These are phyloP conservation scores for Litsea cubeba DNA, from an alignment of 164 flowering plant species.

Conservation along the genomic window DNA sequence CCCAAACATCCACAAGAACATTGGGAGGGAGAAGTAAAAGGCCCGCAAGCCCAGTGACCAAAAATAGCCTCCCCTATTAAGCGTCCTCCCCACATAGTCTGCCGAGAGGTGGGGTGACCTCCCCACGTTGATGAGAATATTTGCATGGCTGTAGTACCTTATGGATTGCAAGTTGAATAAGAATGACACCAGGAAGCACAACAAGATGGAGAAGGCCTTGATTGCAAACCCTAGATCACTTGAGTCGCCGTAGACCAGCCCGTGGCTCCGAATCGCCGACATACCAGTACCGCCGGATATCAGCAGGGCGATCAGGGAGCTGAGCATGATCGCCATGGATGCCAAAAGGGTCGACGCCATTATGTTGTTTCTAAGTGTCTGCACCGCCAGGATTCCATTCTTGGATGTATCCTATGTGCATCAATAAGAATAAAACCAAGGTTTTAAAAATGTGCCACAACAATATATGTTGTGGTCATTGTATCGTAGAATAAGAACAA, in stretches of 20 bases:
- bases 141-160: constrained; percentile 82
- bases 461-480: too few relatives aligned
- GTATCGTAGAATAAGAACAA: too few relatives aligned
- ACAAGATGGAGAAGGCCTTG: constrained; percentile 64
- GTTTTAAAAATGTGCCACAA: background rate
- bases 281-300: constrained; percentile 31
- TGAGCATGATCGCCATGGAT: constrained; percentile 74
- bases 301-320: constrained; percentile 66
- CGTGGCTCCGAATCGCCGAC: background rate
- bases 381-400: constrained; percentile 80
- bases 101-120: constrained; percentile 27
- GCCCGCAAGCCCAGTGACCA: constrained; percentile 82
- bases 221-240: constrained; percentile 48
- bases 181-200: constrained; percentile 72
- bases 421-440: background rate
- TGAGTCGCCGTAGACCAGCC: constrained; percentile 36
- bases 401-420: constrained; percentile 46
- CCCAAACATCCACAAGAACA: constrained; percentile 86
- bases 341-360: constrained; percentile 93
- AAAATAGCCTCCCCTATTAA: constrained; percentile 70
- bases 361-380: constrained; percentile 82
- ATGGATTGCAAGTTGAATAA: constrained; percentile 76
- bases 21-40: constrained; percentile 81
- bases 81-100: constrained; percentile 52
- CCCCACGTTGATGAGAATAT: constrained; percentile 76